Evolutionary conservation across 2,329 filamentous ascomycete genomes (phyloP).

Genomic region (Zopfia rhizophila): DNA sequence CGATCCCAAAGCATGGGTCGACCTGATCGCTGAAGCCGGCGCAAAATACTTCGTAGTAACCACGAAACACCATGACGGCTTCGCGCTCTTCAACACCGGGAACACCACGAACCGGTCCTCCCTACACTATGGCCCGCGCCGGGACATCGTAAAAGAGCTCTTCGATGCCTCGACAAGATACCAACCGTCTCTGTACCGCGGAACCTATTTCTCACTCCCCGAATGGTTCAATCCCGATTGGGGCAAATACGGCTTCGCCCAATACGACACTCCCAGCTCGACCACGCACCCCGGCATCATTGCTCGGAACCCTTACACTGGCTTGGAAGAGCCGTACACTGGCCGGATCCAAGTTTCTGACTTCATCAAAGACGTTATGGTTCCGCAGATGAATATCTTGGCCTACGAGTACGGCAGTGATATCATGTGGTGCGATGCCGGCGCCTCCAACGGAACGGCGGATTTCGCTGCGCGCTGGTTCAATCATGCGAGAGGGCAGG

Average conservation of each 20-base stretch:
- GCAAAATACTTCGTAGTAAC: slow-evolving; percentile 59
- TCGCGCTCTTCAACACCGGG: slow-evolving; percentile 55
- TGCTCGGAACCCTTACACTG: slow-evolving; percentile 57
- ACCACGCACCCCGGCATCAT: slow-evolving; percentile 54
- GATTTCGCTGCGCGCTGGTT: slow-evolving; percentile 56
- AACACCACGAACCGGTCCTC: slow-evolving; percentile 55
- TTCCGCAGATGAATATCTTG: slow-evolving; percentile 57
- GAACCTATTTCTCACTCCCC: slow-evolving; percentile 57
- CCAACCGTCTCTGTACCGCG: slow-evolving; percentile 56
- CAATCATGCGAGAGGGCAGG: slow-evolving; percentile 50
- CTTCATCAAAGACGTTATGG: slow-evolving; percentile 53
- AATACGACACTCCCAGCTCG: slow-evolving; percentile 6
- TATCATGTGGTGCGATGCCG: slow-evolving; percentile 60
- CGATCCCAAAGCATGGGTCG: slow-evolving; percentile 64
- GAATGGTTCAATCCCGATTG: slow-evolving; percentile 62
- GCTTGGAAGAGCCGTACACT: slow-evolving; percentile 54
- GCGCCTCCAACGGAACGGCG: slow-evolving; percentile 54
- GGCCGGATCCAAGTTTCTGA: slow-evolving; percentile 54
- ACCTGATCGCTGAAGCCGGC: slow-evolving; percentile 62
- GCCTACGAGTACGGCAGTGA: slow-evolving; percentile 56
- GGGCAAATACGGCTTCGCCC: slow-evolving; percentile 51
- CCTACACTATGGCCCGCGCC: slow-evolving; percentile 52
- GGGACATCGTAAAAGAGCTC: slow-evolving; percentile 54
- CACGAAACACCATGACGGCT: slow-evolving; percentile 60
- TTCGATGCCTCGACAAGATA: slow-evolving; percentile 56